Evolutionary conservation across 164 flowering plant genomes (phyloP), one percentile per base, ranked within the genome.

Genomic region (Magnolia officinalis): DNA sequence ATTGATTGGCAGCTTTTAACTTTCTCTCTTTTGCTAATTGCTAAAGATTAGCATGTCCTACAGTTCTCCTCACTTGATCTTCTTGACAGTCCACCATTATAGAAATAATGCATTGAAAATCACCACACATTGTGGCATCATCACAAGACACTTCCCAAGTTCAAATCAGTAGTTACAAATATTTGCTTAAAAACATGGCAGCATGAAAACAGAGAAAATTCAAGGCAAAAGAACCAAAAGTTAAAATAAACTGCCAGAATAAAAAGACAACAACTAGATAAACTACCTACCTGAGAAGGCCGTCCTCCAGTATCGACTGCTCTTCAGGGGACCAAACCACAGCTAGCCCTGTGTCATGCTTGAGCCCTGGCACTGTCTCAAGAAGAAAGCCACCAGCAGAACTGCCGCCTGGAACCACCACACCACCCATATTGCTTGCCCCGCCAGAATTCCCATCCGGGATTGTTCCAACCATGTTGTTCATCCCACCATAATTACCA

Each of bases 271-370:
- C 20, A 31, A 16, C 18, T 6, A 68, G 14, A 37, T 14, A 29
- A 68, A 68, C 49, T 18, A 68, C 96, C 67, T 84, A 95, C 98
- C 86, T 89, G 83, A 66, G 82, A 85, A 96, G 92, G 67, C 96
- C 98, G 78, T 91, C 91, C 67, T 91, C 94, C 86, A 96, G 82
- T 78, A 66, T 92, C 81, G 79, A 81, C 83, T 92, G 98, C 79
- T 96, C 99, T 52, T 92, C 94, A 16, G 78, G 76, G 24, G 97
- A 86, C 99, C 99, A 96, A 78, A 94, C 99, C 11, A 85, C 93
- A 14, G 96, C 96, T 79, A 89, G 79, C 9, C 91, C 93, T 1
- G 89, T 69, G 20, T 96, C 99, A 78, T 89, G 91, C 82, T 90
- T 92, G 75, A 87, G 83, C 73, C 91, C 91, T 1, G 89, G 81